Evolutionary conservation across 192 early-diverging fungal genomes (phyloP).

Genomic region (Entrophospora sp.): DNA sequence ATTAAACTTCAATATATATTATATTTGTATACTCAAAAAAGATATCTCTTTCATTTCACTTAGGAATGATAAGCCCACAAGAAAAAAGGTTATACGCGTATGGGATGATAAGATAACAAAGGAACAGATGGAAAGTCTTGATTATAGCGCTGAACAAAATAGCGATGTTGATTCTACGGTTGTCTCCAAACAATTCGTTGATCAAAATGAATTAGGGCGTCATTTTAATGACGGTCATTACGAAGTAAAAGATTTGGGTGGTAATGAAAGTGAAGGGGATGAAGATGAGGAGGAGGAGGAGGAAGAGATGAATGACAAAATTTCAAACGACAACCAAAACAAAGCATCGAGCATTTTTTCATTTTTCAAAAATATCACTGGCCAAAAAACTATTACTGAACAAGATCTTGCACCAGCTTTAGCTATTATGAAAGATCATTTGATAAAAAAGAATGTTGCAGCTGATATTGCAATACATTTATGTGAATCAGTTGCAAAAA

Average conservation of each 20-base stretch:
- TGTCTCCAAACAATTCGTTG: constrained; percentile 27
- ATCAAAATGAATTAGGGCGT: constrained; percentile 52
- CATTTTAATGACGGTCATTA: constrained; percentile 63
- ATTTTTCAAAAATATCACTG: constrained; percentile 64
- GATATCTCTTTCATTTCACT: no score
- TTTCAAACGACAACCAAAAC: constrained; percentile 17
- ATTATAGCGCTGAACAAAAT: constrained; percentile 34
- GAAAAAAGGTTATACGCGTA: constrained; percentile 53
- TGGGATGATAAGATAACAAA: constrained; percentile 69
- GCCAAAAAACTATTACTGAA: constrained; percentile 60
- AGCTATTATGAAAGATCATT: constrained; percentile 83
- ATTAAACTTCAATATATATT: background rate
- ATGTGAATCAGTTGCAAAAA: constrained; percentile 65
- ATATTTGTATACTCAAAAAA: no score
- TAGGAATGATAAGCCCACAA: constrained; percentile 33
- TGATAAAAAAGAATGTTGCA: constrained; percentile 91
- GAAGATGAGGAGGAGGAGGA: constrained; percentile 41
- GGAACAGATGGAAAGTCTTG: constrained; percentile 44
- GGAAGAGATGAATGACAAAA: constrained; percentile 23
- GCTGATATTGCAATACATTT: constrained; percentile 78
- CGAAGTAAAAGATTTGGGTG: constrained; percentile 63
- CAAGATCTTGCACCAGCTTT: constrained; percentile 71
- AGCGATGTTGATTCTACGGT: constrained; percentile 6
- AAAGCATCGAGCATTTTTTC: constrained; percentile 46
- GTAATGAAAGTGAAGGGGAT: constrained; percentile 45